These are phyloP conservation scores for Aspergillus tanneri DNA, from an alignment of 2,329 filamentous ascomycete species.

Conservation along the genomic window DNA sequence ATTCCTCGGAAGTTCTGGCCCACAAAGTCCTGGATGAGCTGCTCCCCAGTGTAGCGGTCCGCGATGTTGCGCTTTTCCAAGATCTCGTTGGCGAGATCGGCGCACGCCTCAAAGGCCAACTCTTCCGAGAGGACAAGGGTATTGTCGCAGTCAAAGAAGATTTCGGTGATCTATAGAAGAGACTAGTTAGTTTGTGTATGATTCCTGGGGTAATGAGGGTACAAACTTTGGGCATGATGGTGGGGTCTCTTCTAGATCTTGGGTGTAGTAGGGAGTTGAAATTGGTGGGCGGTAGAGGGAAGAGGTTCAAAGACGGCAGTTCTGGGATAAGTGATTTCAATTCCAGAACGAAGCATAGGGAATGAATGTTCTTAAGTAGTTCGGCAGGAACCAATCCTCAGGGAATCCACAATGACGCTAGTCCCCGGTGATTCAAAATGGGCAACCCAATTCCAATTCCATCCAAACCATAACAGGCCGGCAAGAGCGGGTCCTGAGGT, in stretches of 20 bases:
- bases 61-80: slow-evolving; percentile 64
- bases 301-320: too few species aligned
- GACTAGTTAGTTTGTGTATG: slow-evolving; percentile 15
- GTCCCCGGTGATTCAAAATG: slow-evolving; percentile 4
- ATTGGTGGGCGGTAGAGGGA: too few species aligned
- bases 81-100: slow-evolving; percentile 84
- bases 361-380: slow-evolving; percentile 6
- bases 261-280: too few species aligned
- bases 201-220: slow-evolving; percentile 5
- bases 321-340: too few species aligned
- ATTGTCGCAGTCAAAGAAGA: slow-evolving; percentile 79
- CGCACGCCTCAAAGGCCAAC: slow-evolving; percentile 87
- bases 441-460: background rate
- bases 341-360: slow-evolving; percentile 1
- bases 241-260: too few species aligned
- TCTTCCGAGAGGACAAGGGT: slow-evolving; percentile 90
- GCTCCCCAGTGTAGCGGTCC: slow-evolving; percentile 72
- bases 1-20: slow-evolving; percentile 95
- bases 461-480: background rate
- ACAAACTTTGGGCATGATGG: slow-evolving; percentile 39
- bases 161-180: slow-evolving; percentile 59
- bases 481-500: slow-evolving; percentile 17
- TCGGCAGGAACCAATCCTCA: background rate
- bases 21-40: slow-evolving; percentile 82
- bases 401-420: slow-evolving; percentile 3